A percentile compares a stretch with the other conserved stretches of the same genome.
Evolutionary conservation across 805 yeast species (phyloP).

Genomic region (Zygosaccharomyces bisporus): DNA sequence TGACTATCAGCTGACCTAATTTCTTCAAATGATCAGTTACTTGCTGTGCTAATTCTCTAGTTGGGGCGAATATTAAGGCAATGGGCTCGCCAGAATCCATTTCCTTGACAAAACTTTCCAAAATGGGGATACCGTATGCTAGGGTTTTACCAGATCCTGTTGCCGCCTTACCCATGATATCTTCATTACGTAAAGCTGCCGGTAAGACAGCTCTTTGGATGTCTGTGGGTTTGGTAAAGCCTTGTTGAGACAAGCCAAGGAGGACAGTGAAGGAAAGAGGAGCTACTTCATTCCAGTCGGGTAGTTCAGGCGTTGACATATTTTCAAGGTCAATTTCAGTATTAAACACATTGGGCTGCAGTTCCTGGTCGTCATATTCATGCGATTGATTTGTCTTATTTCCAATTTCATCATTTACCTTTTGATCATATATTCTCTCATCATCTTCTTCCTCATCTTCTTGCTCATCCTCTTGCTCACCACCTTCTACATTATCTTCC

Average conservation of each 20-base stretch:
- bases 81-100: slow-evolving; percentile 43
- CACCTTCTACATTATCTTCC: slow-evolving; percentile 31
- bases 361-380: slow-evolving; percentile 20
- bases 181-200: slow-evolving; percentile 63
- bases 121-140: slow-evolving; percentile 90
- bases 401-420: slow-evolving; percentile 11
- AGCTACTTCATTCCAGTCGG: slow-evolving; percentile 51
- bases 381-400: slow-evolving; percentile 10
- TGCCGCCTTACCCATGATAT: slow-evolving; percentile 91
- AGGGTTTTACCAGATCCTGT: slow-evolving; percentile 98
- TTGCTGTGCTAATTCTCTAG: slow-evolving; percentile 94
- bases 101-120: slow-evolving; percentile 52
- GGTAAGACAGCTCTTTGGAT: slow-evolving; percentile 81
- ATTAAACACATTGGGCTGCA: slow-evolving; percentile 30
- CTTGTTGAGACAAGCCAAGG: slow-evolving; percentile 55
- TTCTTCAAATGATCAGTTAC: slow-evolving; percentile 73
- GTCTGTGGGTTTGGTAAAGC: slow-evolving; percentile 71
- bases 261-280: slow-evolving; percentile 53
- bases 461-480: slow-evolving; percentile 27
- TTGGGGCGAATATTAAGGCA: slow-evolving; percentile 87
- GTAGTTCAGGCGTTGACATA: slow-evolving; percentile 45
- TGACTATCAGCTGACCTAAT: slow-evolving; percentile 38
- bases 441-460: slow-evolving; percentile 25
- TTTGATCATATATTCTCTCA: slow-evolving; percentile 21
- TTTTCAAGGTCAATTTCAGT: slow-evolving; percentile 27